Evolutionary conservation across 495 filamentous ascomycete species (phyloP).

Genomic region (Penicillium simplicissimum): DNA sequence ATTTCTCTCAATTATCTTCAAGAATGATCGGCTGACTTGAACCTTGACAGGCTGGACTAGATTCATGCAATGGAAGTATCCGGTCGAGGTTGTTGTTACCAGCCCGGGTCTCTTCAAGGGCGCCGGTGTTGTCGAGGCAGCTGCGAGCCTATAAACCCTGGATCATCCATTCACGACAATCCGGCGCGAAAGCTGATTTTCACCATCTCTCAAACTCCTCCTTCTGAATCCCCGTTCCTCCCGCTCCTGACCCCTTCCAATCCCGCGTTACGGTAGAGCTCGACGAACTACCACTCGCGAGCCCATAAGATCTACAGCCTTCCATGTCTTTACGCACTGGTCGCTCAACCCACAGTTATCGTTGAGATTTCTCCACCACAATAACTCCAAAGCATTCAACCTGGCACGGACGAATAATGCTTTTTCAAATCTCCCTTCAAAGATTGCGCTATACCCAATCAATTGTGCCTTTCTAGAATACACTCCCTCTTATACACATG

Average conservation of each 20-base stretch:
- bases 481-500: neutral
- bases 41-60: constrained; percentile 62
- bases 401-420: neutral
- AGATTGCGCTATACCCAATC: constrained; percentile 31
- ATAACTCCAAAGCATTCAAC: neutral
- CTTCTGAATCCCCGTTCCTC: neutral
- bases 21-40: neutral
- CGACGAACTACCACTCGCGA: neutral
- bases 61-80: constrained; percentile 79
- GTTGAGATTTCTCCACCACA: neutral
- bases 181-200: no score
- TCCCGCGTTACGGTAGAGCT: neutral
- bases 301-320: neutral
- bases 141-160: constrained; percentile 61
- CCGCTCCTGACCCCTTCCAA: neutral
- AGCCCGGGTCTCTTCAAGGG: constrained; percentile 61
- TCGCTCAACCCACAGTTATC: neutral
- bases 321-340: neutral
- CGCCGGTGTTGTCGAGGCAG: constrained; percentile 67
- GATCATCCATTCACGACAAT: neutral
- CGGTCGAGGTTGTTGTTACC: constrained; percentile 61
- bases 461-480: constrained; percentile 9
- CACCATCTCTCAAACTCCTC: neutral
- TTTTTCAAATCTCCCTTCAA: neutral
- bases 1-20: neutral